Evolutionary conservation across 2,329 filamentous ascomycete species (phyloP).

Genomic region (Trichophyton schoenleinii): DNA sequence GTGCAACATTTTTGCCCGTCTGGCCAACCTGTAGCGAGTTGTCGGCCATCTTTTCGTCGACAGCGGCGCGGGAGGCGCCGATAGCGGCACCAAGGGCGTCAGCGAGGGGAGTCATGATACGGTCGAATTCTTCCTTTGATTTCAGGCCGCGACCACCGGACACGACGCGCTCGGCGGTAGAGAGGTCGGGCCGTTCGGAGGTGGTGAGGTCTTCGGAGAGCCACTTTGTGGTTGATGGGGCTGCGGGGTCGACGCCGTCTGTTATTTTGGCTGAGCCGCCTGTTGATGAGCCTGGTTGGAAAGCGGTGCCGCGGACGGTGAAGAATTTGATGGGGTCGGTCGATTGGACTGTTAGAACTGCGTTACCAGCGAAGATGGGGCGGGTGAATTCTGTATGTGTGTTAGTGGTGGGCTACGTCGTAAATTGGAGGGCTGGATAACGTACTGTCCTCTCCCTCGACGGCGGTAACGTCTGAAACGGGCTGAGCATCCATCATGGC

Average conservation of each 20-base stretch:
- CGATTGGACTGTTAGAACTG: slow-evolving; percentile 90
- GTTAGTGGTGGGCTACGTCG: background rate
- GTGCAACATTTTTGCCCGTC: slow-evolving; percentile 96
- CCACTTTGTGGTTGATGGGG: slow-evolving; percentile 66
- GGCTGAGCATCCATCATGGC: slow-evolving; percentile 86
- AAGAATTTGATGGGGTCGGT: slow-evolving; percentile 74
- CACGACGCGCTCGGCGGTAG: slow-evolving; percentile 78
- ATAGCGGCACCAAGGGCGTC: slow-evolving; percentile 92
- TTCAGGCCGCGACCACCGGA: slow-evolving; percentile 90
- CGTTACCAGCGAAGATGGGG: slow-evolving; percentile 95
- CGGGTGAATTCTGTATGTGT: slow-evolving; percentile 55
- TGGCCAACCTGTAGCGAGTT: slow-evolving; percentile 97
- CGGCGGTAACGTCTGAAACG: slow-evolving; percentile 76
- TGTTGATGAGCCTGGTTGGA: slow-evolving; percentile 59
- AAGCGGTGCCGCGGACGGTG: slow-evolving; percentile 86
- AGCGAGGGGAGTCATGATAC: slow-evolving; percentile 78
- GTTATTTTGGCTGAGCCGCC: slow-evolving; percentile 65
- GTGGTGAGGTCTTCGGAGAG: slow-evolving; percentile 85
- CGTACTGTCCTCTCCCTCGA: slow-evolving; percentile 75
- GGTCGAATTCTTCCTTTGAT: slow-evolving; percentile 96
- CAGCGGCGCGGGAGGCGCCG: slow-evolving; percentile 84
- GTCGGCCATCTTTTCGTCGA: slow-evolving; percentile 94
- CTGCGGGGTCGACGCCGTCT: slow-evolving; percentile 73
- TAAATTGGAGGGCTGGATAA: slow-evolving; percentile 8
- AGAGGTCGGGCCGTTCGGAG: slow-evolving; percentile 85